Conservation (phyloP, 73 alveolate genomes). For the Tetrahymena elliotti region DNA sequence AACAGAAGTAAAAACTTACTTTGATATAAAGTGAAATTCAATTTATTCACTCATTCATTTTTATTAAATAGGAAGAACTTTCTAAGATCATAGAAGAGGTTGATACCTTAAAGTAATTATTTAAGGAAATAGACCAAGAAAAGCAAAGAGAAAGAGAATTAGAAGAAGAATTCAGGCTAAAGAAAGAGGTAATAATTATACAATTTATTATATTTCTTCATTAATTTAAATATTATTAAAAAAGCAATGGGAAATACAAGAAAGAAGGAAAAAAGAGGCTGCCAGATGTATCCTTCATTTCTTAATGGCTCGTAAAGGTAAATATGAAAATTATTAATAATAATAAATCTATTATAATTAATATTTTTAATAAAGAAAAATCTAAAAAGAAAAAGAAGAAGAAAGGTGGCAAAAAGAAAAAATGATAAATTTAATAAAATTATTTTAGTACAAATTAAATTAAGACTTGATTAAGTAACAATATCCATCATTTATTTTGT, state of each 20-base stretch:
- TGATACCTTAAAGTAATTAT: background rate
- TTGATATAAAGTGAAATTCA: background rate
- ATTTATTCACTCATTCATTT: no score
- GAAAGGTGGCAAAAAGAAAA: background rate
- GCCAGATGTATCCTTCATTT: constrained; percentile 30
- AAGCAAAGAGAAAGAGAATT: constrained; percentile 39
- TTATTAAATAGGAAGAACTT: background rate
- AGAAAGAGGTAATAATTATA: background rate
- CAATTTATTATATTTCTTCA: no score
- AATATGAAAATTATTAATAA: background rate
- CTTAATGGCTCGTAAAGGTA: constrained; percentile 26
- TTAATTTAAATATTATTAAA: no score
- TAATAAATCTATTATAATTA: background rate
- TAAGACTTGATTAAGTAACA: background rate
- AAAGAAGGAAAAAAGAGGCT: constrained; percentile 27
- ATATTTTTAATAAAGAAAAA: background rate
- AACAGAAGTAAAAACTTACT: background rate
- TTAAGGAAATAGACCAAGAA: constrained; percentile 33
- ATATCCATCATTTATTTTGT: background rate
- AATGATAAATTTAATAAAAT: background rate
- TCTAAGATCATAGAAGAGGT: constrained; percentile 9
- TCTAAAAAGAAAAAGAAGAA: background rate
- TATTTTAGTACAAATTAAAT: background rate
- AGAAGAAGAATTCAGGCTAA: constrained; percentile 38
- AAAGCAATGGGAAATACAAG: constrained; percentile 1